Evolutionary conservation across 179 eudicot species (phyloP).

Genomic region (Patellifolia procumbens): DNA sequence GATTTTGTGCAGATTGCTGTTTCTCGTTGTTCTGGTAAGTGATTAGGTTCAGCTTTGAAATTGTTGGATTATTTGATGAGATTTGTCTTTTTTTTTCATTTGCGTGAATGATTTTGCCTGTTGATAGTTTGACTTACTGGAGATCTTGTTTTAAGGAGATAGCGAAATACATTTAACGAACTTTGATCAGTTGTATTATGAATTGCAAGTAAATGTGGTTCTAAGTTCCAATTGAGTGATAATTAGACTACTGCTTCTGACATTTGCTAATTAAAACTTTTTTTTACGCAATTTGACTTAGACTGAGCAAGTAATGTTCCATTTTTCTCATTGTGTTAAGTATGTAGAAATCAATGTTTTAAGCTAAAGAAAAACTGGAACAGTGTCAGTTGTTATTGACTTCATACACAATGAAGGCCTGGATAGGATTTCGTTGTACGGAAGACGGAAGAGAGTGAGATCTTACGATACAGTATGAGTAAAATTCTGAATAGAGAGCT

Average conservation of each 20-base stretch:
- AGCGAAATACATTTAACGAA: too few relatives aligned
- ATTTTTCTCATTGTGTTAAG: neutral
- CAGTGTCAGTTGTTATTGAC: too few relatives aligned
- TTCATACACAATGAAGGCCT: too few relatives aligned
- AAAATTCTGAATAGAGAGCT: too few relatives aligned
- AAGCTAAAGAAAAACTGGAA: too few relatives aligned
- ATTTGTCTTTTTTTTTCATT: neutral
- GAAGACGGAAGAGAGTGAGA: too few relatives aligned
- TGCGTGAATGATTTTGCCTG: neutral
- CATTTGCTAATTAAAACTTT: neutral
- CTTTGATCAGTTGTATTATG: too few relatives aligned
- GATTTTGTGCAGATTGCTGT: conserved; percentile 58
- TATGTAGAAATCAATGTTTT: too few relatives aligned
- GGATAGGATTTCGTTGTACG: too few relatives aligned
- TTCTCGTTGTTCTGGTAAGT: conserved; percentile 66
- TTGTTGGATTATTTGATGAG: neutral
- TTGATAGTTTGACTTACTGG: neutral
- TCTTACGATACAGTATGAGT: too few relatives aligned
- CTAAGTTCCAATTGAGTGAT: neutral
- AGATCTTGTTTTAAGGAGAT: neutral
- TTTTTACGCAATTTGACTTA: neutral
- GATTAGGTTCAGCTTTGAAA: neutral
- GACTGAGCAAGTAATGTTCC: neutral
- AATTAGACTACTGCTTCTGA: neutral
- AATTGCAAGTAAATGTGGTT: too few relatives aligned